phyloP scores from a whole-genome alignment of 108 stramenopile genomes.

The Schizochytrium sp. region DNA sequence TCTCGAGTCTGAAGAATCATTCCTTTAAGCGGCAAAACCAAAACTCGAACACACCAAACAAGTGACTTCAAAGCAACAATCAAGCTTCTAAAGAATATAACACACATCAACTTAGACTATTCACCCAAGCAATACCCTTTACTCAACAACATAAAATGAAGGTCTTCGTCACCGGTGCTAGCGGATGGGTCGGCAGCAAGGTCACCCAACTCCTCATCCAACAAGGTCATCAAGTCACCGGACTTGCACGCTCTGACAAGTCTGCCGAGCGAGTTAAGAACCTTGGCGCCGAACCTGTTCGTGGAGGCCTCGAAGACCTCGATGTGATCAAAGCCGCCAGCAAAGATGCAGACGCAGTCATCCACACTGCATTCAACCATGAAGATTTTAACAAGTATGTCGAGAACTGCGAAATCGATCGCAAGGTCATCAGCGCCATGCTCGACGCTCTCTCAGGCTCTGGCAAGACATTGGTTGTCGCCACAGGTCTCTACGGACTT shows the following conservation, averaged over 20 bases:
- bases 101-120: too few relatives aligned
- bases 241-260: constrained; percentile 53
- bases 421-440: constrained; percentile 9
- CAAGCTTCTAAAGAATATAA: too few relatives aligned
- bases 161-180: constrained; percentile 53
- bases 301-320: constrained; percentile 23
- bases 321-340: background rate
- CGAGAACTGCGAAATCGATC: constrained; percentile 4
- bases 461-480: constrained; percentile 41
- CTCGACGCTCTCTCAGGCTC: constrained; percentile 25
- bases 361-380: constrained; percentile 55
- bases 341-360: constrained; percentile 53
- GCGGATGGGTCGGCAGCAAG: background rate
- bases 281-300: background rate
- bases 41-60: too few relatives aligned
- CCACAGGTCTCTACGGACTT: background rate
- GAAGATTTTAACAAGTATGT: constrained; percentile 19
- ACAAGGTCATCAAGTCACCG: constrained; percentile 55
- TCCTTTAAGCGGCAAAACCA: background rate
- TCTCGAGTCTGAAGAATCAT: background rate
- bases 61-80: too few relatives aligned
- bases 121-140: too few relatives aligned
- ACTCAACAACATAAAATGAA: background rate
- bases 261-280: background rate
- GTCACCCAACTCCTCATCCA: constrained; percentile 18